Evolutionary conservation across 2,329 filamentous ascomycete genomes (phyloP).

Genomic region (Thermoascus crustaceus): DNA sequence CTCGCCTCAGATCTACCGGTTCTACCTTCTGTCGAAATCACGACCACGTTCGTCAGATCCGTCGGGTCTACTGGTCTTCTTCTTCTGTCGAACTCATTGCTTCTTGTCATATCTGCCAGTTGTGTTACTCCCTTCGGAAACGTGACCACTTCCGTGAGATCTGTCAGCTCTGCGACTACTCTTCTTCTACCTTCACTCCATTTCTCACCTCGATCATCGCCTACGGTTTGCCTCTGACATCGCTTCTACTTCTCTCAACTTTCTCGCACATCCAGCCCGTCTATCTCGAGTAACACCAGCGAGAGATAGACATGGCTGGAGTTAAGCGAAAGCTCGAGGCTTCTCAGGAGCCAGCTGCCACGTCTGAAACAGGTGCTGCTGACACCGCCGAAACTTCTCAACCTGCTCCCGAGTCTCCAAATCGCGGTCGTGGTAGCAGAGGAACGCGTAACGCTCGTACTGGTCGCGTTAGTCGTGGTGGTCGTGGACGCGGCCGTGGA

Average conservation of each 20-base stretch:
- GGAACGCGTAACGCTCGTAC: background rate
- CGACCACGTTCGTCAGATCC: no score
- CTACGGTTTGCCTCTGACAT: no score
- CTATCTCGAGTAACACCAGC: constrained; percentile 2
- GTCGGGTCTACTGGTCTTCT: no score
- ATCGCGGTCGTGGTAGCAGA: background rate
- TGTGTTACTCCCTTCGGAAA: no score
- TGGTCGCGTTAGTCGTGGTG: background rate
- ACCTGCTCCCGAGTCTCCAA: background rate
- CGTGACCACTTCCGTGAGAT: no score
- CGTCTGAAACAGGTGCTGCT: background rate
- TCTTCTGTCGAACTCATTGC: no score
- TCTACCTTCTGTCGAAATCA: no score
- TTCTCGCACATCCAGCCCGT: constrained; percentile 1
- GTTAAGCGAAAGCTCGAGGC: constrained; percentile 26
- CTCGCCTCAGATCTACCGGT: no score
- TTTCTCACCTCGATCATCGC: constrained; percentile 2
- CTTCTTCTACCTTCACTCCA: constrained; percentile 4
- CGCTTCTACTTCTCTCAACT: no score
- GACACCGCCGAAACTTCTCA: constrained; percentile 1
- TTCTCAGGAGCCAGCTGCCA: constrained; percentile 10
- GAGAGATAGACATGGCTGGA: constrained; percentile 28
- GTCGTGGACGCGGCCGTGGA: constrained; percentile 1
- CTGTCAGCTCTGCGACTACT: no score
- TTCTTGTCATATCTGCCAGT: background rate